Percentiles rank a stretch among this genome's conserved stretches.
phyloP scores from a whole-genome alignment of 495 filamentous ascomycete genomes.

The Tuber melanosporum region DNA sequence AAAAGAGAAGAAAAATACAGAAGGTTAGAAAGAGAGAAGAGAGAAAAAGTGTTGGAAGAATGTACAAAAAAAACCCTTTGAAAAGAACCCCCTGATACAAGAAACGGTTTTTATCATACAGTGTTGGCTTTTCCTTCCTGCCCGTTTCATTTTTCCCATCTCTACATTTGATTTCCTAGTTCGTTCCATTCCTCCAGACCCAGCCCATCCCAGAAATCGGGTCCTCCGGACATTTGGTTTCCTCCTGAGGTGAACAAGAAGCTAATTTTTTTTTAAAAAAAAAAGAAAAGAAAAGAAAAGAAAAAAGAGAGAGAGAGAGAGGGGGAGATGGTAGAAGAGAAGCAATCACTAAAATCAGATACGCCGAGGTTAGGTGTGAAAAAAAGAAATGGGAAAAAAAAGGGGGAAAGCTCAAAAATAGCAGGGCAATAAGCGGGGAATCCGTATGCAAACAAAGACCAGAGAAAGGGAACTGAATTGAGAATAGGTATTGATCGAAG shows the following conservation, averaged over 20 bases:
- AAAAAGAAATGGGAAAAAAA: constrained; percentile 26
- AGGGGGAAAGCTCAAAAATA: constrained; percentile 22
- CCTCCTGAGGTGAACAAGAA: constrained; percentile 11
- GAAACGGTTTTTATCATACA: constrained; percentile 4
- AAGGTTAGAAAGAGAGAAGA: constrained; percentile 17
- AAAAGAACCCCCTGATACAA: background rate
- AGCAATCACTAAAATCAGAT: constrained; percentile 39
- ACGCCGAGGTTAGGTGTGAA: constrained; percentile 39
- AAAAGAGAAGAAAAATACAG: background rate
- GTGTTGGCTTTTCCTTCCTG: constrained; percentile 6
- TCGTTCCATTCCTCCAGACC: constrained; percentile 20
- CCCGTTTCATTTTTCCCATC: constrained; percentile 15
- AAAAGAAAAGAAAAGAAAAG: constrained; percentile 22
- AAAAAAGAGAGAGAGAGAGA: constrained; percentile 14
- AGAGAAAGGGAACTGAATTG: constrained; percentile 47
- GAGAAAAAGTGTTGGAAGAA: constrained; percentile 23
- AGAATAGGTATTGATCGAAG: constrained; percentile 30
- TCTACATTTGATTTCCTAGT: constrained; percentile 4
- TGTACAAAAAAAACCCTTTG: constrained; percentile 3
- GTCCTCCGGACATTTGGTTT: constrained; percentile 6
- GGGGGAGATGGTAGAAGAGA: constrained; percentile 10
- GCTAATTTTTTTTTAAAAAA: constrained; percentile 7
- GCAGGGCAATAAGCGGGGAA: background rate
- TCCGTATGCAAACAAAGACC: constrained; percentile 9
- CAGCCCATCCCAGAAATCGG: constrained; percentile 14